Evolutionary conservation across 2,329 filamentous ascomycete species (phyloP), one percentile per base, ranked within the genome.

Genomic region (Fusarium equiseti): DNA sequence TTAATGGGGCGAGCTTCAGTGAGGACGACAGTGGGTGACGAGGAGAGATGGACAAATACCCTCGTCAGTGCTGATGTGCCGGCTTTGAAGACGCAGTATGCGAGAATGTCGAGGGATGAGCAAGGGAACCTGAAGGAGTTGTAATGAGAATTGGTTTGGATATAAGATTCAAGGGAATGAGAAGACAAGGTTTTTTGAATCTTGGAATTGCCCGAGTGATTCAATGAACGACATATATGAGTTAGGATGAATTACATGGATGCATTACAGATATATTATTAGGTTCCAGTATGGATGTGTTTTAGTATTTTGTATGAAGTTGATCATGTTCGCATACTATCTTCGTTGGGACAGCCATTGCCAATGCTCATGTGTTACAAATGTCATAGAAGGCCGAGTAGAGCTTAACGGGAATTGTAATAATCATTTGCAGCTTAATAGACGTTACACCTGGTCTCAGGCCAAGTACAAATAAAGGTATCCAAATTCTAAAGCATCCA

Each of bases 81-180:
- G 9, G 63, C 65, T 22, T 61, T 83, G 55, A 79, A 77, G 70
- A 80, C 76, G 27, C 79, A 82, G 66, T 79, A 77, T 55, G 66
- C 74, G 35, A 75, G 81, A 43, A 64, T 82, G 70, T 70, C 72
- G 7, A 73, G 76, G 31, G 70, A 76, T 53, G 71, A 68, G 43
- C 57, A 68, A 31, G 77, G 75, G 1, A 58, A 62, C n/a, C 38
- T 50, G 15, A 68, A 62, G 22, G 61, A 68, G 35, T 62, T 59
- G 12, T 29, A 57, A 10, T 67, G 40, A 59, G n/a, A 27, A 8
- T 15, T 26, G 24, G 24, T 4, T 20, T 15, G 31, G 26, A 9
- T 18, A 24, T 15, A 29, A 29, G 43, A 13, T n/a, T 22, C 7
- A 4, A 32, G n/a, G 15, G 15, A 20, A 24, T 8, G 13, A 27